A percentile compares a stretch with the other conserved stretches of the same genome.
These are phyloP conservation scores for Termitomyces heimii DNA, from an alignment of 768 basidiomycete genomes.

Conservation along the genomic window DNA sequence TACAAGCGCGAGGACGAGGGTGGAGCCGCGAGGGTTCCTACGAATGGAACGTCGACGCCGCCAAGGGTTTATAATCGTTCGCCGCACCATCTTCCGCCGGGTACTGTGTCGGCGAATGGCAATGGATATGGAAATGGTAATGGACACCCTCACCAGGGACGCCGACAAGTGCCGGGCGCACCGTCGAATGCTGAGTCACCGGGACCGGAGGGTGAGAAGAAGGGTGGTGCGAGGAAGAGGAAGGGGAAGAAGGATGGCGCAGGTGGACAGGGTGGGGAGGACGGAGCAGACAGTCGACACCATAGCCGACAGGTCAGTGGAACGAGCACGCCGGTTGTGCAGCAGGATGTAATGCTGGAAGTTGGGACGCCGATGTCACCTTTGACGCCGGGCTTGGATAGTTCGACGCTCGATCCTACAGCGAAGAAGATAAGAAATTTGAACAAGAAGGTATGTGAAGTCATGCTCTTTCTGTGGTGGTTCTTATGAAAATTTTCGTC, in stretches of 20 bases:
- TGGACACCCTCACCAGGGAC: slow-evolving; percentile 14
- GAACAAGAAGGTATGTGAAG: slow-evolving; percentile 79
- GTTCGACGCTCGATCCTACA: slow-evolving; percentile 56
- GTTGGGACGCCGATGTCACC: slow-evolving; percentile 32
- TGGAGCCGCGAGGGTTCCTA: slow-evolving; percentile 48
- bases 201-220: slow-evolving; percentile 30
- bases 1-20: slow-evolving; percentile 94
- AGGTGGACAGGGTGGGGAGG: slow-evolving; percentile 30
- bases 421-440: slow-evolving; percentile 94
- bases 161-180: slow-evolving; percentile 75
- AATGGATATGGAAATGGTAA: slow-evolving; percentile 21
- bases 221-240: slow-evolving; percentile 29
- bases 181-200: slow-evolving; percentile 35
- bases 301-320: slow-evolving; percentile 16
- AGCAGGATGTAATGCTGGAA: slow-evolving; percentile 13
- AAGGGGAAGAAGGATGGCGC: slow-evolving; percentile 40
- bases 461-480: not conserved
- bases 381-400: slow-evolving; percentile 48
- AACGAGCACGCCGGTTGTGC: slow-evolving; percentile 6
- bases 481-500: not conserved
- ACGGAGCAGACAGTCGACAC: slow-evolving; percentile 28
- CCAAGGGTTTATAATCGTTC: slow-evolving; percentile 55
- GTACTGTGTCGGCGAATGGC: slow-evolving; percentile 23
- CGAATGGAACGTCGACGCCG: slow-evolving; percentile 49
- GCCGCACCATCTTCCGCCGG: slow-evolving; percentile 39